Conservation (phyloP, 2,329 filamentous ascomycete species). For the Fusarium acutatum region DNA sequence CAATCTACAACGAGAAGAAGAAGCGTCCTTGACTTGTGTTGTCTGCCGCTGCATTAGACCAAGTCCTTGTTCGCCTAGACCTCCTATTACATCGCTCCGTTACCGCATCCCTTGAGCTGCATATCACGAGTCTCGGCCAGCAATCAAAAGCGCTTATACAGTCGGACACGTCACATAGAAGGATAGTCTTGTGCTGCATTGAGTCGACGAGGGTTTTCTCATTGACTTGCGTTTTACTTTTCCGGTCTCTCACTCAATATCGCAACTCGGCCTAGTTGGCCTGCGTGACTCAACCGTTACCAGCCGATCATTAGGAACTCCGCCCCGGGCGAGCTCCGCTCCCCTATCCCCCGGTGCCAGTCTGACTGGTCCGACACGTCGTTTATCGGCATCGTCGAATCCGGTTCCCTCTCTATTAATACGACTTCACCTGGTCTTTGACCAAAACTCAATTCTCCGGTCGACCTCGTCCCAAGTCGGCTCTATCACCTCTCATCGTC, state of each 20-base stretch:
- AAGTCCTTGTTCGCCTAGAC: slow-evolving; percentile 31
- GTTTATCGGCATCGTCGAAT: slow-evolving; percentile 43
- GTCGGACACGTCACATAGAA: slow-evolving; percentile 17
- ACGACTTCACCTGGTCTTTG: slow-evolving; percentile 14
- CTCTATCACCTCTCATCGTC: slow-evolving; percentile 31
- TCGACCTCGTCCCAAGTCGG: slow-evolving; percentile 45
- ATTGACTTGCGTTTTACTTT: slow-evolving; percentile 16
- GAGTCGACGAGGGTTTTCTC: slow-evolving; percentile 40
- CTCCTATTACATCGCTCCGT: slow-evolving; percentile 17
- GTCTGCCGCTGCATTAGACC: slow-evolving; percentile 29
- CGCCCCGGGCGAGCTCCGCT: slow-evolving; percentile 44
- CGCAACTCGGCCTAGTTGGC: slow-evolving; percentile 28
- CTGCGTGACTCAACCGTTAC: slow-evolving; percentile 37
- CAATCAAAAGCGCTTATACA: slow-evolving; percentile 17
- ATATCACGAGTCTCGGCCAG: slow-evolving; percentile 15
- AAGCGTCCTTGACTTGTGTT: slow-evolving; percentile 41
- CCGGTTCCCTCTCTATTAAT: slow-evolving; percentile 20
- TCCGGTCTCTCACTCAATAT: slow-evolving; percentile 10
- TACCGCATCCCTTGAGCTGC: slow-evolving; percentile 11
- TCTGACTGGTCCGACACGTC: slow-evolving; percentile 43
- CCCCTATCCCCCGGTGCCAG: slow-evolving; percentile 41
- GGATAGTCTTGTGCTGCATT: slow-evolving; percentile 28
- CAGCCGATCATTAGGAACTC: slow-evolving; percentile 36
- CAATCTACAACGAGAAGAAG: slow-evolving; percentile 45
- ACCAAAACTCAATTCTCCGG: slow-evolving; percentile 15